Evolutionary conservation across 768 basidiomycete genomes (phyloP), one percentile per base, ranked within the genome.

Genomic region (Leccinum aurantiacum): DNA sequence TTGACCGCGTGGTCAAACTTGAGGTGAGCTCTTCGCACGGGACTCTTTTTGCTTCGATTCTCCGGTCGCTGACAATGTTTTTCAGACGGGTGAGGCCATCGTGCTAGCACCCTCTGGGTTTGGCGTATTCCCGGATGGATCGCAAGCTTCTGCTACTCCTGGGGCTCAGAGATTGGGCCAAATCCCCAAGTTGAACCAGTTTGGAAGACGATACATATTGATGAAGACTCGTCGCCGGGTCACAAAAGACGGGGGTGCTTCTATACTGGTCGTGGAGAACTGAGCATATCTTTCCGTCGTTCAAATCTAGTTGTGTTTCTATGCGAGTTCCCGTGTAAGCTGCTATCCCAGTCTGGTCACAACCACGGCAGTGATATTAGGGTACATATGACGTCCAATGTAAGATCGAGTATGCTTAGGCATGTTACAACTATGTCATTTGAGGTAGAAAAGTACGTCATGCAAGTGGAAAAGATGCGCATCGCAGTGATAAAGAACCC

Each of bases 11-110:
- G 10, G 88, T 88, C 14, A 82, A 68, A 55, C 76, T 90, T 3
- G 79, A 87, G 80, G 89, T 89, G 59, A 65, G 73, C 17, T 3
- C 41, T 3, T 41, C 38, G 15, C 14, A 38, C 49, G 27, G 22
- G 13, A 31, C 33, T 19, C 17, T 29, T 54, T 15, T 54, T 9
- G 60, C 24, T 11, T 61, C 22, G 35, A 17, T 35, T 22, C 22
- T 17, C 24, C 14, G n/a, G 24, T 14, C 33, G 31, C 14, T 37
- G 22, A 29, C 37, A 4, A 17, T 24, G 6, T 33, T 47, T 56
- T 59, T 53, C 58, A 90, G 88, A 90, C 89, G 0, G 89, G 89
- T 0, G 80, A 90, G 68, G 86, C 89, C 0, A 81, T 90, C 13
- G 77, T 90, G 4, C 78, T 89, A 33, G 86, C 87, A 6, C 86